Conservation (phyloP, 2,329 filamentous ascomycete genomes). For the Elsinoe arachidis region DNA sequence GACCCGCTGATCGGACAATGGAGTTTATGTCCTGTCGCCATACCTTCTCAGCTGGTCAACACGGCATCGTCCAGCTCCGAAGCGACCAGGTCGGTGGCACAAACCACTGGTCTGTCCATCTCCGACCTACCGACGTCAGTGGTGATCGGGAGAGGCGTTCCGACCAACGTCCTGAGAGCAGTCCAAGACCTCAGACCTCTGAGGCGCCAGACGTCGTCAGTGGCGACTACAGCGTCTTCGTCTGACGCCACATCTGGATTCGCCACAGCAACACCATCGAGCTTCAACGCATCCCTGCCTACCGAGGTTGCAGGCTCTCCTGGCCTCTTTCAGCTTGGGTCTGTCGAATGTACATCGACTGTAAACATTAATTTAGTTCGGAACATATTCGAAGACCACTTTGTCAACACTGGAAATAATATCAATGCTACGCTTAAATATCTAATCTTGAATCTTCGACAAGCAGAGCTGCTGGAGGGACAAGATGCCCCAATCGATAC, state of each 20-base stretch:
- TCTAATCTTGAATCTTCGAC: constrained; percentile 52
- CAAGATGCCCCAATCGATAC: neutral
- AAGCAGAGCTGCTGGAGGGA: constrained; percentile 35
- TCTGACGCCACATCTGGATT: neutral
- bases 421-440: constrained; percentile 46
- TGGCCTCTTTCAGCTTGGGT: constrained; percentile 40
- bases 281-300: constrained; percentile 1
- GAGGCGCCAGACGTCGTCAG: neutral
- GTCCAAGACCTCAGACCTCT: neutral
- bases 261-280: neutral
- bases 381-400: constrained; percentile 44
- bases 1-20: constrained; percentile 45
- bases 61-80: constrained; percentile 15
- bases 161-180: neutral
- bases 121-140: constrained; percentile 12
- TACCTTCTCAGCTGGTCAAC: constrained; percentile 2
- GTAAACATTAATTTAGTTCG: constrained; percentile 45
- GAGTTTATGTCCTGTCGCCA: constrained; percentile 52
- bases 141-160: constrained; percentile 8
- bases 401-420: constrained; percentile 45
- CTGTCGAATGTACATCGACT: constrained; percentile 44
- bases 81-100: constrained; percentile 11
- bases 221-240: neutral
- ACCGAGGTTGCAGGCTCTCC: constrained; percentile 1
- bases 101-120: constrained; percentile 12